Conservation (phyloP, 176 grass and related monocot genomes). For the Avena sativa region DNA sequence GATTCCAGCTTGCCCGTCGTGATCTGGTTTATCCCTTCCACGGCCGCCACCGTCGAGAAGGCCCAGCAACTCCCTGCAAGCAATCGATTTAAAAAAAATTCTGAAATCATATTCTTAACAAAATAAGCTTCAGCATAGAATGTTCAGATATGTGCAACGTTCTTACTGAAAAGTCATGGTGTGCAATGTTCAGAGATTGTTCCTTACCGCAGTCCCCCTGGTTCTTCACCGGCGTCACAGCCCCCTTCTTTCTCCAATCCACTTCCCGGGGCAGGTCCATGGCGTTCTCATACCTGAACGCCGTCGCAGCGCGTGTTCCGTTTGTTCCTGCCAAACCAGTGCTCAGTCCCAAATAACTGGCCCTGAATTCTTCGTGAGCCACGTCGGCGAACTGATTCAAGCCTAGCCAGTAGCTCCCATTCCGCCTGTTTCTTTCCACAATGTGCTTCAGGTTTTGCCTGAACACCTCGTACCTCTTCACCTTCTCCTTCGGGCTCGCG, state of each 20-base stretch:
- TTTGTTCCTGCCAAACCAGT: slow-evolving; percentile 20
- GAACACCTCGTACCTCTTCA: slow-evolving; percentile 62
- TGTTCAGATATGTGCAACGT: neutral
- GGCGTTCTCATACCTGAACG: slow-evolving; percentile 51
- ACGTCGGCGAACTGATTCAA: slow-evolving; percentile 82
- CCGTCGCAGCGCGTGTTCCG: neutral
- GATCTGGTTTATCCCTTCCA: slow-evolving; percentile 90
- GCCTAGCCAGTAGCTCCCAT: slow-evolving; percentile 73
- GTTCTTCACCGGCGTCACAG: slow-evolving; percentile 79
- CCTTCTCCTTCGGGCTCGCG: slow-evolving; percentile 60
- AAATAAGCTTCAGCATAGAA: neutral
- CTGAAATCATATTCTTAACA: neutral
- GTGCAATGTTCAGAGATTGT: slow-evolving; percentile 23
- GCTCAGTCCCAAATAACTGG: slow-evolving; percentile 58
- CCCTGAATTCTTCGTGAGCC: slow-evolving; percentile 74
- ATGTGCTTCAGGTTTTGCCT: slow-evolving; percentile 78
- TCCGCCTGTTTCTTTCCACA: slow-evolving; percentile 63
- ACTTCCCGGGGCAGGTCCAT: slow-evolving; percentile 56
- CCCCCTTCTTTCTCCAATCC: slow-evolving; percentile 87
- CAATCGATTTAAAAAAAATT: neutral
- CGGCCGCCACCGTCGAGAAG: slow-evolving; percentile 81
- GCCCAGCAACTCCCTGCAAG: slow-evolving; percentile 88
- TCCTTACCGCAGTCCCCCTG: slow-evolving; percentile 76
- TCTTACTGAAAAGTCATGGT: neutral
- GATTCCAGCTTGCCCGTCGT: slow-evolving; percentile 69